Percentiles rank a stretch among this genome's conserved stretches.
Conservation (phyloP, 352 stramenopile species). For the Blastocystis sp. region DNA sequence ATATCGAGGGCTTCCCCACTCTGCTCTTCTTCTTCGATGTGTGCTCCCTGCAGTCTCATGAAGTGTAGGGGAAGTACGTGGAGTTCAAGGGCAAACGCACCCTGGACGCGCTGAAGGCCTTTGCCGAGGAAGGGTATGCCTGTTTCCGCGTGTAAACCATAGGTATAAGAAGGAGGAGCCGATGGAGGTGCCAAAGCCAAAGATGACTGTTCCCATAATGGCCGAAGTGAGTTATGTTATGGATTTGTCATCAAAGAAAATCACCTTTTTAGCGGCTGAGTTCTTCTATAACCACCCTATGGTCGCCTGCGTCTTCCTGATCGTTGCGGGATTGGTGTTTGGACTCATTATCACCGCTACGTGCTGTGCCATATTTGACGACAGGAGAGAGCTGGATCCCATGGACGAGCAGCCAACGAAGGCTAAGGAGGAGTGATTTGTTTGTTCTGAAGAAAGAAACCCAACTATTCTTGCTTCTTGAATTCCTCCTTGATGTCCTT, state of each 20-base stretch:
- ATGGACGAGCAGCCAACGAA: background rate
- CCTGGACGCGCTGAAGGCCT: conserved; percentile 70
- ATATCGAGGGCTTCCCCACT: conserved; percentile 88
- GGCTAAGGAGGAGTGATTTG: background rate
- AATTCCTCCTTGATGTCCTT: background rate
- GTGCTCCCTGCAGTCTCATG: background rate
- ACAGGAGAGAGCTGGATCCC: background rate
- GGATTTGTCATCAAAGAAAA: background rate
- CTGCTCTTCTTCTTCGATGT: conserved; percentile 85
- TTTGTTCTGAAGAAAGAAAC: background rate
- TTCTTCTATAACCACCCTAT: background rate
- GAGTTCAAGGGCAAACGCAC: conserved; percentile 71
- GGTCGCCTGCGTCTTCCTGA: background rate
- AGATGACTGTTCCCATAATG: background rate
- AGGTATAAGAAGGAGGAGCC: background rate
- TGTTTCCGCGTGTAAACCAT: background rate
- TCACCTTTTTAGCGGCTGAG: background rate
- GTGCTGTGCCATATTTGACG: background rate
- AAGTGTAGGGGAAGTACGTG: conserved; percentile 64
- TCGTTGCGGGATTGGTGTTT: background rate
- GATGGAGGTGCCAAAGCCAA: background rate
- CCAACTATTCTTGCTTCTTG: background rate
- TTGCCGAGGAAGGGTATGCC: conserved; percentile 71
- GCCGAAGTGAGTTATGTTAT: background rate
- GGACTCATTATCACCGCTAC: background rate